Evolutionary conservation across 345 rosid genomes (phyloP), one percentile per base, ranked within the genome.

Genomic region (Populus alba): DNA sequence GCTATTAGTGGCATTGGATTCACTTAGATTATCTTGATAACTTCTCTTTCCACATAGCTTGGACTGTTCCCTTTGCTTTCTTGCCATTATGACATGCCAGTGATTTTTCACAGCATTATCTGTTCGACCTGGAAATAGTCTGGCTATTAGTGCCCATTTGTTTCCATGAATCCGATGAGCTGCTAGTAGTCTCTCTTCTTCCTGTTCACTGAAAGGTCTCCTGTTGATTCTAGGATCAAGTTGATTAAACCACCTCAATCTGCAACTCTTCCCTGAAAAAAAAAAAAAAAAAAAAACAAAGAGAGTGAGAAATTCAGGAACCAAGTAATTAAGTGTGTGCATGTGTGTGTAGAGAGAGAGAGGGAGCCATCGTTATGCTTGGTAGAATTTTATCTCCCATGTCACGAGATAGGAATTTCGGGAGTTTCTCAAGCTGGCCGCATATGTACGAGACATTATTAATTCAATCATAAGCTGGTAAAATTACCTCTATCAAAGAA

Each of bases 211-310:
- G 66, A 82, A 82, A 22, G 84, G 81, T 70, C 78, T 78, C 49
- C 84, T 78, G 81, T 82, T 82, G 61, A 82, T 82, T 43, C 84
- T 82, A 13, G 84, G 84, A 59, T 82, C 84, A 7, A 82, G 78
- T 75, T 82, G 84, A 78, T 82, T 82, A 55, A 82, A 78, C 84
- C 84, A 82, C 68, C 84, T 82, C 69, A 82, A 82, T 74, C 84
- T 78, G 68, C 84, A 82, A 70, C 84, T 82, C 76, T 82, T 82
- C 55, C 84, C 84, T 82, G 74, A 23, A 6, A 57, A 29, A 35
- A 39, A 38, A 39, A 8, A 29, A 35, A 39, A 38, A 39, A 8
- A 2, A 39, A 39, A 38, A 39, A 8, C 1, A 27, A 27, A 27
- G 2, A 39, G 43, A 70, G 49, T 29, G 7, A 27, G 7, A 18